phyloP scores from a whole-genome alignment of 2,329 filamentous ascomycete species.

The Leptographium galeiforme region DNA sequence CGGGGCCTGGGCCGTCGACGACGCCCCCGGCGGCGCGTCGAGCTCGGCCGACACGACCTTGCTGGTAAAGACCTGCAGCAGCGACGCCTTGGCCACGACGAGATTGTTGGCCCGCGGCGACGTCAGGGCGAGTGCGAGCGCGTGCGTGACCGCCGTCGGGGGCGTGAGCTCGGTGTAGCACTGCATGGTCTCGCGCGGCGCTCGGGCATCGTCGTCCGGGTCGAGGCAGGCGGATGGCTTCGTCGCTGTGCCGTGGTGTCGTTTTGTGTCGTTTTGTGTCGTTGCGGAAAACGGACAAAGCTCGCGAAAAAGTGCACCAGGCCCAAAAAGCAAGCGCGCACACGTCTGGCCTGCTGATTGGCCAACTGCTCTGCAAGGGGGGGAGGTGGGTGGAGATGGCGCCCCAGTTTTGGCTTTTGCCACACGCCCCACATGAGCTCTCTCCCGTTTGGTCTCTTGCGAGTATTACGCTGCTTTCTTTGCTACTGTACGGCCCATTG shows the following conservation, averaged over 20 bases:
- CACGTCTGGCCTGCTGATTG: conserved; percentile 6
- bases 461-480: too few species aligned
- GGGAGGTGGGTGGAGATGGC: too few species aligned
- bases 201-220: background rate
- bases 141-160: conserved; percentile 87
- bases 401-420: background rate
- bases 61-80: conserved; percentile 80
- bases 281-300: background rate
- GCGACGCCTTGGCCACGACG: conserved; percentile 79
- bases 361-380: background rate
- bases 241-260: background rate
- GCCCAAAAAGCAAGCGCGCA: background rate
- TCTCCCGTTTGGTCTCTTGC: background rate
- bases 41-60: conserved; percentile 53
- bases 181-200: conserved; percentile 51
- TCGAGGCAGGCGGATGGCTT: background rate
- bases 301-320: background rate
- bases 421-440: background rate
- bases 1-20: conserved; percentile 19
- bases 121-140: conserved; percentile 64
- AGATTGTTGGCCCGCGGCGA: conserved; percentile 69
- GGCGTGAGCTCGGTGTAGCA: conserved; percentile 93
- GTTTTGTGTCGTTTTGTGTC: background rate
- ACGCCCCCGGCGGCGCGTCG: conserved; percentile 26
- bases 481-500: background rate